Evolutionary conservation across 148 eudicot genomes (phyloP).

Genomic region (Vaccinium macrocarpon): DNA sequence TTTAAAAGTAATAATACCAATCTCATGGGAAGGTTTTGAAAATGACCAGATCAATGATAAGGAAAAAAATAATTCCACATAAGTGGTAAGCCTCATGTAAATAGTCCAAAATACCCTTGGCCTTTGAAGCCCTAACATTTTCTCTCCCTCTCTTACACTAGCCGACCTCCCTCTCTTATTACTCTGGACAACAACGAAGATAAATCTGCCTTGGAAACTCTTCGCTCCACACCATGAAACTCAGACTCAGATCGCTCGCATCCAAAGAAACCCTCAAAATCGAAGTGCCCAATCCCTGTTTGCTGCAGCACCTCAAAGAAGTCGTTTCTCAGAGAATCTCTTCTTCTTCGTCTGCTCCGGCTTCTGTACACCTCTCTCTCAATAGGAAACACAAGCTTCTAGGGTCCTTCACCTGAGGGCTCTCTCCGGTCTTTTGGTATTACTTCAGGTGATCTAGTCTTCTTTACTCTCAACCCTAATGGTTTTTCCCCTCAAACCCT

Average conservation of each 20-base stretch:
- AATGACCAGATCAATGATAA: too few relatives aligned
- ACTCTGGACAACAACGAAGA: too few relatives aligned
- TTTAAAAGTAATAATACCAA: too few relatives aligned
- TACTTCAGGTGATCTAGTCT: conserved; percentile 75
- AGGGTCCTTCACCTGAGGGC: conserved; percentile 16
- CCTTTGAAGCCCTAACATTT: too few relatives aligned
- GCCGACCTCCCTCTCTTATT: too few relatives aligned
- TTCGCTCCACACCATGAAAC: conserved; percentile 43
- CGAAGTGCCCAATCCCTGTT: conserved; percentile 33
- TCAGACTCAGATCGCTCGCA: conserved; percentile 59
- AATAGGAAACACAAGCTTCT: conserved; percentile 71
- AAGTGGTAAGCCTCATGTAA: too few relatives aligned
- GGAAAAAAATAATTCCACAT: too few relatives aligned
- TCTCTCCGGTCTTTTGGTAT: conserved; percentile 51
- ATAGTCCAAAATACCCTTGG: too few relatives aligned
- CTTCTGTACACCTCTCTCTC: conserved; percentile 55
- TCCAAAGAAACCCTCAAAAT: conserved; percentile 59
- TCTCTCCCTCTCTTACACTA: too few relatives aligned
- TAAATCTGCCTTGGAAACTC: neutral
- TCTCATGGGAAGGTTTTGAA: too few relatives aligned
- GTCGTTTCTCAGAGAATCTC: conserved; percentile 32
- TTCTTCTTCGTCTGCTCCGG: conserved; percentile 34
- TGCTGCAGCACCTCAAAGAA: conserved; percentile 36
- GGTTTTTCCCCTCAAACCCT: neutral
- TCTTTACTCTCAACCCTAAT: conserved; percentile 35